These are phyloP conservation scores for Pharnaceum exiguum DNA, from an alignment of 148 eudicot species.

Conservation along the genomic window DNA sequence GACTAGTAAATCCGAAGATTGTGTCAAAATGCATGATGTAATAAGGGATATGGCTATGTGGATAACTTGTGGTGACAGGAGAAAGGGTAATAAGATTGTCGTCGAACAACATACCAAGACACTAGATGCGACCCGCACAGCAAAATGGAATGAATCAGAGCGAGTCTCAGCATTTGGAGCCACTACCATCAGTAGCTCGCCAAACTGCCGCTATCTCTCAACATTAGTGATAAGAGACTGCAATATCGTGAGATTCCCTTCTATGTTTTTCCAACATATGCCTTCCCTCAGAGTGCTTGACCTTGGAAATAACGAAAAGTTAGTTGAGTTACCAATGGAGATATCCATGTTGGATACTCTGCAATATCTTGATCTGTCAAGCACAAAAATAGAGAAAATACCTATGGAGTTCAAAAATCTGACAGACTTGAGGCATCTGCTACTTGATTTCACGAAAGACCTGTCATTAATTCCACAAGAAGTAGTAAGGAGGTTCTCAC, in stretches of 20 bases:
- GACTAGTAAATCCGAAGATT: conserved; percentile 16
- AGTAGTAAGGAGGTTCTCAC: neutral
- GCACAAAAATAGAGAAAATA: neutral
- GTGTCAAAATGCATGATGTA: conserved; percentile 33
- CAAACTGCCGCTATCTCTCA: conserved; percentile 10
- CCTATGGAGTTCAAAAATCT: neutral
- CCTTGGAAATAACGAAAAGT: neutral
- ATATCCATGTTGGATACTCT: neutral
- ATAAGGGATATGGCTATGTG: conserved; percentile 25
- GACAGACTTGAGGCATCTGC: neutral
- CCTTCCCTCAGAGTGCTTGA: conserved; percentile 1
- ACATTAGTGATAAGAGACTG: conserved; percentile 1
- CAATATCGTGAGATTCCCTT: neutral
- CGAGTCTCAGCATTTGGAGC: conserved; percentile 5
- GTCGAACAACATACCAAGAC: neutral
- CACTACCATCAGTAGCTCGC: conserved; percentile 1
- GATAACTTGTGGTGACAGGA: conserved; percentile 11
- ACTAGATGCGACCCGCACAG: conserved; percentile 3
- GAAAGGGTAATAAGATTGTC: neutral
- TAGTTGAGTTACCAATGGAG: neutral
- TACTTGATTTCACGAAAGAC: neutral
- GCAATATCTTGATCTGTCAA: conserved; percentile 3
- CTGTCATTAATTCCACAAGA: neutral
- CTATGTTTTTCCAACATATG: conserved; percentile 3
- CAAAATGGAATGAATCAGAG: conserved; percentile 14